Evolutionary conservation across 2,329 filamentous ascomycete species (phyloP), one percentile per base, ranked within the genome.

Genomic region (Hypomyces perniciosus): DNA sequence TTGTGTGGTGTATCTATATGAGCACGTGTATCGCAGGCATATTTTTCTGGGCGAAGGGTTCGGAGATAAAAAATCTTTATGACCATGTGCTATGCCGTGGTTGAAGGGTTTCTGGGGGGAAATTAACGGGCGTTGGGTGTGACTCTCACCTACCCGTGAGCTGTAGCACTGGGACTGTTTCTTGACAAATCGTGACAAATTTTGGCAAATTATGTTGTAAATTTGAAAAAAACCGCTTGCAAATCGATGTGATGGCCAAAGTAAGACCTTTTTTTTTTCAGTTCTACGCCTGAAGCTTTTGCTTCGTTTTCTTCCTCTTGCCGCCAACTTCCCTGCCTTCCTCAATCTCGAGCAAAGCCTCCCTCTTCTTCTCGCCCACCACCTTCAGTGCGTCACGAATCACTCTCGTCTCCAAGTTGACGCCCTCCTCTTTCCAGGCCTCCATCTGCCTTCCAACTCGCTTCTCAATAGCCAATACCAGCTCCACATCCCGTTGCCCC

Each of bases 281-380:
- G 31, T 62, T 62, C 12, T 51, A 46, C 42, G 63, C 61, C 35
- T 72, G 68, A 38, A 82, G 62, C 71, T 81, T 85, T 62, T 78
- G 71, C 72, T 80, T 83, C 9, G 70, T 75, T 53, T 79, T 71
- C 69, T 84, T 85, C 60, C 82, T 72, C 74, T 95, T 93, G n/a
- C 93, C 93, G 50, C 87, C 83, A 5, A 96, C 90, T 70, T 97
- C 91, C 61, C 86, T 85, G 8, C 88, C 86, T 70, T 97, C 90
- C 66, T 96, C 93, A 57, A 97, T 89, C 69, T 95, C 89, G 60
- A 96, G 69, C 66, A 92, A 66, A 1, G 92, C 93, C 71, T 96
- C 90, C 51, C 91, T 80, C 78, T 96, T 96, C 80, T 92, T 95
- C 75, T 95, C 88, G n/a, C 88, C 86, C 5, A 99, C 93, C 42